Percentiles rank a stretch among this genome's conserved stretches.
Evolutionary conservation across 1,139 yeast genomes (phyloP).

Genomic region (Yamadazyma taylorii): DNA sequence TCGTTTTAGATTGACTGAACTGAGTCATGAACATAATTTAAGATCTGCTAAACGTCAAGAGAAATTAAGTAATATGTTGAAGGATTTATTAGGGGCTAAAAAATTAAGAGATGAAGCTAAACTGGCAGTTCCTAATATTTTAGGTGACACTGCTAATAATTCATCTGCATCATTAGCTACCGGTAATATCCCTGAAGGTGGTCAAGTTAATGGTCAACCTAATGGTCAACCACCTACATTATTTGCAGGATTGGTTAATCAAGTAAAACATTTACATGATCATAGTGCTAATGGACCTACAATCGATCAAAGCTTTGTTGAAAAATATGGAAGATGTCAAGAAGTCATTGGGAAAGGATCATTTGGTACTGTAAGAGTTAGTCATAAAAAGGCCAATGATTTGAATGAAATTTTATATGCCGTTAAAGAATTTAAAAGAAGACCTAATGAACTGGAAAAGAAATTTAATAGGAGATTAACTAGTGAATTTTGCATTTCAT

Average conservation of each 20-base stretch:
- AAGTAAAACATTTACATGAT: constrained; percentile 38
- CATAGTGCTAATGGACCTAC: constrained; percentile 4
- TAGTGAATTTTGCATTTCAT: constrained; percentile 49
- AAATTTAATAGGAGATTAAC: constrained; percentile 47
- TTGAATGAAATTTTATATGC: constrained; percentile 43
- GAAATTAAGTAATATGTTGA: constrained; percentile 80
- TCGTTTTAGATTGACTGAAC: constrained; percentile 56
- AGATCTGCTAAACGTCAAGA: constrained; percentile 83
- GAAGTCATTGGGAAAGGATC: constrained; percentile 51
- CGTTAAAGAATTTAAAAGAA: constrained; percentile 46
- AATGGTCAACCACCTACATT: constrained; percentile 67
- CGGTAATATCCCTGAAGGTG: background rate
- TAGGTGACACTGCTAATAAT: constrained; percentile 19
- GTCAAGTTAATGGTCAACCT: background rate
- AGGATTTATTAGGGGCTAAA: constrained; percentile 80
- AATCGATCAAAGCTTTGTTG: constrained; percentile 45
- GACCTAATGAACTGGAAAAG: constrained; percentile 45
- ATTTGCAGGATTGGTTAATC: constrained; percentile 77
- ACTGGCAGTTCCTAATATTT: constrained; percentile 76
- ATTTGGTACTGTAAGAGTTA: constrained; percentile 48
- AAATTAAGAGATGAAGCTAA: constrained; percentile 79
- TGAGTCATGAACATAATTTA: constrained; percentile 83
- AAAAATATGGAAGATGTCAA: constrained; percentile 51
- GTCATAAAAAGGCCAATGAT: constrained; percentile 36
- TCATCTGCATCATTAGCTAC: background rate